Base-by-base conservation (phyloP, 148 eudicot genomes). In the Polygonum aviculare region DNA sequence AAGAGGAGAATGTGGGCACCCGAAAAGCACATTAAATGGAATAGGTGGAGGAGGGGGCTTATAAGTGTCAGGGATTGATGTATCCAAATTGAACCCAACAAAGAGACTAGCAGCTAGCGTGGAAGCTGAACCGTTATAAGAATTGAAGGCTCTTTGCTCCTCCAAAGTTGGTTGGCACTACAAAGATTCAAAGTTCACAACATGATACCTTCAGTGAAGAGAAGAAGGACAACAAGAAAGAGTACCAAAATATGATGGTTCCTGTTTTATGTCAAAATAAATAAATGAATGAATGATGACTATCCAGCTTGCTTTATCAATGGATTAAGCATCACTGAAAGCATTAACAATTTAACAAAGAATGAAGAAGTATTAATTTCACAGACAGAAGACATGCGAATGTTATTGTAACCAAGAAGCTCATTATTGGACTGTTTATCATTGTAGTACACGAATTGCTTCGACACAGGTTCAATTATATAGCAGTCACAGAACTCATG, bases 21-120 rank as follows among this genome's bases (percentile, higher is more conserved):
- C 98, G 73, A 91, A 77, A 79, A 89, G 89, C 74, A 83, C 87
- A 69, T 88, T 89, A 40, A 90, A 94, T 21, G 98, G 98, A 76
- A 94, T 83, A 38, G 97, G 98, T n/a, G 88, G 87, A 72, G 98
- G 97, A 75, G 97, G 97, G 22, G 91, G 81, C 3, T 88, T 86
- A 78, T 82, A 91, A 73, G 97, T 94, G 78, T 94, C 93, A 2
- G 94, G 98, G 48, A 81, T 87, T 75, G 98, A 87, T 19, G 84
- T 88, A 82, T 91, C 94, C 80, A 89, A 78, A 83, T 90, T 89
- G 76, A 88, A 70, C 78, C 93, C 93, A 72, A 86, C 80, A 60
- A 88, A 76, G 62, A 88, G 76, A 50, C 92, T 90, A 35, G 91
- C 71, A 41, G 90, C 76, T 12, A 88, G 79, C 26, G 87, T 80